phyloP scores from a whole-genome alignment of 441 rosid genomes.

The Erodium moschatum region DNA sequence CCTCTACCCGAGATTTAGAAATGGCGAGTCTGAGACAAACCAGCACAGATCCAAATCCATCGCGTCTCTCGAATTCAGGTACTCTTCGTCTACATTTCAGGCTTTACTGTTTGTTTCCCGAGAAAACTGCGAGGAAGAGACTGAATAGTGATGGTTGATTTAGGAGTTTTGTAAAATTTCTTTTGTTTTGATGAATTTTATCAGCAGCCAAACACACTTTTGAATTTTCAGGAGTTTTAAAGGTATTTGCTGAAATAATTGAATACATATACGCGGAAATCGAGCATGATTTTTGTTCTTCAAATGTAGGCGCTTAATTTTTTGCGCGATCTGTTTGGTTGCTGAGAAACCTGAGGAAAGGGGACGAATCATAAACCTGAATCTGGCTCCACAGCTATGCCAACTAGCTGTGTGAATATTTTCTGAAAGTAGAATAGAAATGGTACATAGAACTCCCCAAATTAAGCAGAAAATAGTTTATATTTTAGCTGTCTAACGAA shows the following conservation, averaged over 20 bases:
- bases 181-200: neutral
- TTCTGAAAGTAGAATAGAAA: too few species aligned
- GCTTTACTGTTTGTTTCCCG: neutral
- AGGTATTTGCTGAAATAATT: too few species aligned
- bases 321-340: conserved; percentile 7
- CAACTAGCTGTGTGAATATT: too few species aligned
- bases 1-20: neutral
- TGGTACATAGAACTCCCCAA: too few species aligned
- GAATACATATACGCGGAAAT: neutral
- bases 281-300: neutral
- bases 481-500: too few species aligned
- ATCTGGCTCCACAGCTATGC: too few species aligned
- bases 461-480: too few species aligned
- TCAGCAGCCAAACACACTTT: neutral
- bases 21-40: conserved; percentile 14
- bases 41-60: conserved; percentile 12
- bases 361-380: neutral
- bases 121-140: neutral
- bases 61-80: conserved; percentile 16
- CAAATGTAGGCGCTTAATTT: too few species aligned
- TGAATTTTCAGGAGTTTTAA: neutral
- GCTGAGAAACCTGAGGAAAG: conserved; percentile 14
- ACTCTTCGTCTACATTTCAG: neutral
- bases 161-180: neutral
- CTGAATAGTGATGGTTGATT: neutral